Evolutionary conservation across 1,284 basidiomycete genomes (phyloP).

Genomic region (Sanghuangporus sanghuang): DNA sequence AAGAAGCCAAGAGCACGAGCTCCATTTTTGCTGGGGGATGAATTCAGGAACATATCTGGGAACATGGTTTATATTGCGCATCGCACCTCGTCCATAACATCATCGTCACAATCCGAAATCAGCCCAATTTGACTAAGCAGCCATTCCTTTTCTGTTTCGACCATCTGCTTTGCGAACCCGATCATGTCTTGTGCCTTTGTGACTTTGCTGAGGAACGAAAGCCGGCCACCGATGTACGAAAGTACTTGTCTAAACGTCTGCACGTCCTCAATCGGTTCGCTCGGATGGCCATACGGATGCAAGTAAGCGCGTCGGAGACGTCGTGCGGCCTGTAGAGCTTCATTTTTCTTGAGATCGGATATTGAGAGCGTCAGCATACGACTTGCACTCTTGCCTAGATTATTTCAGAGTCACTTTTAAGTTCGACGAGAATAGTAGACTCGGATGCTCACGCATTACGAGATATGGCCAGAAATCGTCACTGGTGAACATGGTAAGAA

Average conservation of each 20-base stretch:
- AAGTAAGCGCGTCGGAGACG: constrained; percentile 39
- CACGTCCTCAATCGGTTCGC: constrained; percentile 23
- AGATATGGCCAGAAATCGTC: constrained; percentile 81
- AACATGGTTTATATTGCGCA: neutral
- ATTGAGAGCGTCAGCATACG: constrained; percentile 78
- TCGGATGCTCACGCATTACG: constrained; percentile 46
- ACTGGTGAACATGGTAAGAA: constrained; percentile 27
- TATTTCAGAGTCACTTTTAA: neutral
- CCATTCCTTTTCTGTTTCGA: constrained; percentile 74
- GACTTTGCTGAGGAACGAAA: constrained; percentile 69
- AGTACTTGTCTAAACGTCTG: constrained; percentile 48
- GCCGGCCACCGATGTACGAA: constrained; percentile 67
- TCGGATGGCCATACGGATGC: constrained; percentile 27
- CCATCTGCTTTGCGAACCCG: constrained; percentile 56
- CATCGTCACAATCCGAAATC: constrained; percentile 75
- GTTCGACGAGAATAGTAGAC: neutral
- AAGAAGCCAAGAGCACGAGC: constrained; percentile 72
- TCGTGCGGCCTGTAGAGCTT: constrained; percentile 56
- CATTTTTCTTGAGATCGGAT: constrained; percentile 60
- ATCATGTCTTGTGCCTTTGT: constrained; percentile 54
- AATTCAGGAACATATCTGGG: neutral
- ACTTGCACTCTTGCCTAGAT: constrained; percentile 60
- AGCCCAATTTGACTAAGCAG: constrained; percentile 67
- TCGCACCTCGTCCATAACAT: constrained; percentile 77
- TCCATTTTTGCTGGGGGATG: constrained; percentile 64